Conservation (phyloP, 2,329 filamentous ascomycete species). For the Pseudogymnoascus destructans region DNA sequence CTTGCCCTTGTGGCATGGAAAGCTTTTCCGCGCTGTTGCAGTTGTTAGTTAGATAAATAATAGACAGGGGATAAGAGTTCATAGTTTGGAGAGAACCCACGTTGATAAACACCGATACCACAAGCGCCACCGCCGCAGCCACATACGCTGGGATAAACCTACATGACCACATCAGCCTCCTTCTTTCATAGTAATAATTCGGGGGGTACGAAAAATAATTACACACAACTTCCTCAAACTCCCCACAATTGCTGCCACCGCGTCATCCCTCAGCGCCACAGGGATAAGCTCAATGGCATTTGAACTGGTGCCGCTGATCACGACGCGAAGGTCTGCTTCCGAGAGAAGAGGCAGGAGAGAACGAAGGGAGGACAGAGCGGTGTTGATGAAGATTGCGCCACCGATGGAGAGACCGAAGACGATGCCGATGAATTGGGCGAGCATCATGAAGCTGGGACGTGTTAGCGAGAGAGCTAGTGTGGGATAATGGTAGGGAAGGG, state of each 20-base stretch:
- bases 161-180: neutral
- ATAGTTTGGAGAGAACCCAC: neutral
- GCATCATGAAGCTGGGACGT: neutral
- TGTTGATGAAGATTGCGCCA: constrained; percentile 9
- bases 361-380: neutral
- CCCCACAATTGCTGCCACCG: neutral
- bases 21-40: neutral
- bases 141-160: constrained; percentile 9
- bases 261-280: neutral
- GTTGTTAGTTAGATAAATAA: neutral
- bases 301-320: neutral
- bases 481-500: no score
- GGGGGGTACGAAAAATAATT: neutral
- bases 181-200: neutral
- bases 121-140: neutral
- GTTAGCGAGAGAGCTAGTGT: neutral
- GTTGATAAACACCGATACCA: constrained; percentile 1
- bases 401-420: constrained; percentile 7
- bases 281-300: neutral
- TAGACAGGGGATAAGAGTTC: neutral
- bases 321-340: neutral
- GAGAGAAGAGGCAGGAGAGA: neutral
- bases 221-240: neutral
- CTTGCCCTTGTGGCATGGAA: neutral
- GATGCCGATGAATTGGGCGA: constrained; percentile 8